phyloP scores from a whole-genome alignment of 1,284 basidiomycete species.

The Ustilago loliicola region DNA sequence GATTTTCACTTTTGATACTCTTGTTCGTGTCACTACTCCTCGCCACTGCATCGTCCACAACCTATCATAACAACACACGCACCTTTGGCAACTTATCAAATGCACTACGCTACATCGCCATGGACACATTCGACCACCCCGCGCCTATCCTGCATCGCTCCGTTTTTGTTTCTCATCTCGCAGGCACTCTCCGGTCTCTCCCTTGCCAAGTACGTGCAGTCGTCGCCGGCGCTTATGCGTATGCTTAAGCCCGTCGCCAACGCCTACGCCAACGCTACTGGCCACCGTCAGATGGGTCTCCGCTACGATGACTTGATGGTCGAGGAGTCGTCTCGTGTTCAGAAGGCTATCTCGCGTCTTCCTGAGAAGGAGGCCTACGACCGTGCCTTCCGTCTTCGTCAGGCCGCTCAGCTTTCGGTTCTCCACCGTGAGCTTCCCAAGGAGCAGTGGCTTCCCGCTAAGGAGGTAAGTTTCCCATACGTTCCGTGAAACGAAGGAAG shows the following conservation, averaged over 20 bases:
- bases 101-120: background rate
- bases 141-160: background rate
- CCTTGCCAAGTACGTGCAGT: conserved; percentile 82
- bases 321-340: conserved; percentile 86
- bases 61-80: background rate
- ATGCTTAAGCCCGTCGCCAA: conserved; percentile 84
- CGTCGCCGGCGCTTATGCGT: conserved; percentile 78
- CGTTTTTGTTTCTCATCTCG: background rate
- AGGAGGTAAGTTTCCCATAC: conserved; percentile 76
- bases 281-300: conserved; percentile 90
- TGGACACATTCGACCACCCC: background rate
- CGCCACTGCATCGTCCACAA: background rate
- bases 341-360: conserved; percentile 83
- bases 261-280: conserved; percentile 85
- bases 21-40: background rate
- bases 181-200: conserved; percentile 73
- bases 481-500: background rate
- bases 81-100: background rate
- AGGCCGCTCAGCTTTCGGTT: conserved; percentile 84
- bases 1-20: too few relatives aligned
- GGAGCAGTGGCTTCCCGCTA: conserved; percentile 83
- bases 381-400: conserved; percentile 89
- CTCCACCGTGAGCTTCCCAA: conserved; percentile 87
- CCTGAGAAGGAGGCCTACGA: conserved; percentile 86
- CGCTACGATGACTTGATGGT: conserved; percentile 94